phyloP scores from a whole-genome alignment of 371 early-diverging fungal species.

The Chytridiales sp. region DNA sequence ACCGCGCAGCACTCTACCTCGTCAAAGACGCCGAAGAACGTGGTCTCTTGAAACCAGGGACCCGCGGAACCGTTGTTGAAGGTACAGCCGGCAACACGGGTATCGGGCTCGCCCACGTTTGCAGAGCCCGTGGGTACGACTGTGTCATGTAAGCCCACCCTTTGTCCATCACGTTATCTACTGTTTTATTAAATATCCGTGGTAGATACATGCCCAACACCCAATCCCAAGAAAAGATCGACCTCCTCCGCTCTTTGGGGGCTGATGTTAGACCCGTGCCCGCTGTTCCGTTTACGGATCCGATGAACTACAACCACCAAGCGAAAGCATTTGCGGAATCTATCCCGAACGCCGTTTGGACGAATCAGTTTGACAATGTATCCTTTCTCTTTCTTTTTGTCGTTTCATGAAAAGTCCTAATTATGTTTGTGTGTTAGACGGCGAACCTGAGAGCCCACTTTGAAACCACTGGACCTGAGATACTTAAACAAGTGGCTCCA shows the following conservation, averaged over 20 bases:
- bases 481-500: conserved; percentile 74
- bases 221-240: conserved; percentile 92
- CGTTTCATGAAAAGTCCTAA: neutral
- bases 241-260: conserved; percentile 85
- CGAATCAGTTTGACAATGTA: conserved; percentile 74
- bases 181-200: neutral
- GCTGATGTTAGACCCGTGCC: conserved; percentile 42
- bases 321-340: conserved; percentile 81
- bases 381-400: neutral
- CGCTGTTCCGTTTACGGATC: conserved; percentile 71
- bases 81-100: conserved; percentile 98
- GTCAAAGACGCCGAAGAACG: conserved; percentile 89
- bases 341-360: conserved; percentile 88
- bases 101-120: conserved; percentile 94
- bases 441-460: conserved; percentile 90
- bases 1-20: conserved; percentile 90
- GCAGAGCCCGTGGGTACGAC: conserved; percentile 96
- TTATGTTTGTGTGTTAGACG: conserved; percentile 62
- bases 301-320: conserved; percentile 94
- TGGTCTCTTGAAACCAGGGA: conserved; percentile 83
- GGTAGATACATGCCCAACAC: conserved; percentile 89
- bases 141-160: conserved; percentile 70
- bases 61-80: conserved; percentile 95
- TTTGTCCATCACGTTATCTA: neutral
- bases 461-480: conserved; percentile 97